A percentile compares a stretch with the other conserved stretches of the same genome.
phyloP scores from a whole-genome alignment of 768 basidiomycete genomes.

The Rhodotorula taiwanensis region DNA sequence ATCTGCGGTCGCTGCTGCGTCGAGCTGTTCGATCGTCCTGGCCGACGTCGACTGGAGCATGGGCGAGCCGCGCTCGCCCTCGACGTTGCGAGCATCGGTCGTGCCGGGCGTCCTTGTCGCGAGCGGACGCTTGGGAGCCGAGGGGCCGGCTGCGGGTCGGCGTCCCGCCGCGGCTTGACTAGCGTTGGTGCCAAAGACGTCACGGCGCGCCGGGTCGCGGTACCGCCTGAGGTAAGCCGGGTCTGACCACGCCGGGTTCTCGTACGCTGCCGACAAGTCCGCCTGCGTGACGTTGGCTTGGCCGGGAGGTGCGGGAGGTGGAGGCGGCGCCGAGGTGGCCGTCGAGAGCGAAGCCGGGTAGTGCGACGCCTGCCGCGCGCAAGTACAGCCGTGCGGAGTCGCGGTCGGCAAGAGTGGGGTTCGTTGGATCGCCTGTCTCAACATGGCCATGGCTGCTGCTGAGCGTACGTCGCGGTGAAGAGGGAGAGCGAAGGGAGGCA shows the following conservation, averaged over 20 bases:
- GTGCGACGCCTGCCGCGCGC: constrained; percentile 12
- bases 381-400: neutral
- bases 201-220: constrained; percentile 18
- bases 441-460: neutral
- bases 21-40: neutral
- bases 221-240: constrained; percentile 28
- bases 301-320: constrained; percentile 7
- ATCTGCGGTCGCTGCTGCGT: neutral
- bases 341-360: constrained; percentile 6
- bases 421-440: constrained; percentile 1
- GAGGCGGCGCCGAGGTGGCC: neutral
- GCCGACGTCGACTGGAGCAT: too few species aligned
- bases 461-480: neutral
- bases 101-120: neutral
- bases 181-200: constrained; percentile 25
- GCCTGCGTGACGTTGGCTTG: constrained; percentile 2
- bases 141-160: constrained; percentile 1
- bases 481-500: too few species aligned
- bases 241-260: constrained; percentile 28
- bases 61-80: neutral
- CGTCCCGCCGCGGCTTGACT: constrained; percentile 7
- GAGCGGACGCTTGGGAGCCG: too few species aligned
- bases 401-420: neutral
- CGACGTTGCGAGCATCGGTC: neutral
- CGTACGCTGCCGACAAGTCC: neutral